Base-by-base conservation (phyloP, 371 early-diverging fungal genomes). In the Catenaria anguillulae region DNA sequence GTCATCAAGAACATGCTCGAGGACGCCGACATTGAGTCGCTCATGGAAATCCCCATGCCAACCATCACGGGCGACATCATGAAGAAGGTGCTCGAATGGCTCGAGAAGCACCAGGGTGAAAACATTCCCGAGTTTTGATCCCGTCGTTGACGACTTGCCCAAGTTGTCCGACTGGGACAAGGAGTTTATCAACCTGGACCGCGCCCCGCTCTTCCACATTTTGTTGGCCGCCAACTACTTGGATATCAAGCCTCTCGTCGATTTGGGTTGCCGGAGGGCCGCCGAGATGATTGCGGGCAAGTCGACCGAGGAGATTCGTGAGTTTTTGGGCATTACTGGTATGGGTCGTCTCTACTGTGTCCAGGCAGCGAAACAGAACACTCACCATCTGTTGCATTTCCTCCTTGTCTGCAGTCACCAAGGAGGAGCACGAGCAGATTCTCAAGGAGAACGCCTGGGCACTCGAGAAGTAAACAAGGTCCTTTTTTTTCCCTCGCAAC, bases 231-330 rank as follows among this genome's bases (percentile, higher is more conserved):
- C 95, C 55, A 94, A 97, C 75, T 92, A 94, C 71, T 81, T 97
- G 65, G 94, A 94, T 73, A 95, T 97, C 75, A 92, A 92, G 77
- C 87, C 84, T 33, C 76, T 97, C 64, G 74, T 97, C 43, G 89
- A 90, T 64, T 70, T 91, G 50, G 91, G 91, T 33, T 97, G 96
- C 78, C 93, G 93, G 78, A 94, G 88, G n/a, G 92, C 94, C 60
- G 97, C 97, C 62, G 92, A 93, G 70, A 90, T 93, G 92, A 93
- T 97, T 77, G 90, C 89, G 69, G 92, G 83, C 56, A 94, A 93
- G 78, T 79, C 84, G 29, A 86, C 90, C 17, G 92, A 94, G 71
- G 93, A 97, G 68, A 90, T 95, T 66, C 83, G 97, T 64, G 84
- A 85, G 66, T n/a, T n/a, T n/a, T n/a, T n/a, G n/a, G n/a, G n/a